Conservation (phyloP, 306 rosid species). For the Alnus rubra region DNA sequence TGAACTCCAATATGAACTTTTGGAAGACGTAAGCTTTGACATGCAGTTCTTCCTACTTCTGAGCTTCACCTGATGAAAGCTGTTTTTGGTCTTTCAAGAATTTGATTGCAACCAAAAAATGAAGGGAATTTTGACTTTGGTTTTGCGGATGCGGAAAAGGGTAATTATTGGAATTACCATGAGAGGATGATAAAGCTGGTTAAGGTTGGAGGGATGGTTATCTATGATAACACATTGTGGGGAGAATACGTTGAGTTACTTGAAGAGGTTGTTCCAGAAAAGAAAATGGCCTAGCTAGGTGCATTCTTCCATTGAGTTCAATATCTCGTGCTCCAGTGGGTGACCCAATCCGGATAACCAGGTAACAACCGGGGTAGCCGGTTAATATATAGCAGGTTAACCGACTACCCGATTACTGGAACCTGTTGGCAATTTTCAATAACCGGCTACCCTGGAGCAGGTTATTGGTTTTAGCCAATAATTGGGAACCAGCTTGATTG, state of each 20-base stretch:
- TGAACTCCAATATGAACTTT: too few relatives aligned
- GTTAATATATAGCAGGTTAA: too few relatives aligned
- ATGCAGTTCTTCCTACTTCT: too few relatives aligned
- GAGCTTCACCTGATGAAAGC: too few relatives aligned
- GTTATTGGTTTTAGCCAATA: too few relatives aligned
- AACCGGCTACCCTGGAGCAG: too few relatives aligned
- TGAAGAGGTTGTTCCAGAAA: slow-evolving; percentile 39
- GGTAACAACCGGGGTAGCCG: too few relatives aligned
- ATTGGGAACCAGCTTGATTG: too few relatives aligned
- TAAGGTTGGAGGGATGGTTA: slow-evolving; percentile 44
- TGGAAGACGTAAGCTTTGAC: slow-evolving; percentile 14
- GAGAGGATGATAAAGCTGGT: slow-evolving; percentile 41
- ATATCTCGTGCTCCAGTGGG: slow-evolving; percentile 39
- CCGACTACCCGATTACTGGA: too few relatives aligned
- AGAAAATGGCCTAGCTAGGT: slow-evolving; percentile 5
- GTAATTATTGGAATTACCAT: slow-evolving; percentile 38
- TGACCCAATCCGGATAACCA: background rate
- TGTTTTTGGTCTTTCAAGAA: too few relatives aligned
- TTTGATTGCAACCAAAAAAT: slow-evolving; percentile 30
- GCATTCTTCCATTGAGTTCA: slow-evolving; percentile 24
- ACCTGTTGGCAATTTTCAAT: too few relatives aligned
- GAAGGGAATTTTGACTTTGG: slow-evolving; percentile 39
- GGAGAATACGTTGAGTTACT: slow-evolving; percentile 38
- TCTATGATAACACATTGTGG: slow-evolving; percentile 43
- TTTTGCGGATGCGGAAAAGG: slow-evolving; percentile 51